A percentile compares a stretch with the other conserved stretches of the same genome.
These are phyloP conservation scores for Coffea canephora DNA, from an alignment of 257 asterid genomes.

Conservation along the genomic window DNA sequence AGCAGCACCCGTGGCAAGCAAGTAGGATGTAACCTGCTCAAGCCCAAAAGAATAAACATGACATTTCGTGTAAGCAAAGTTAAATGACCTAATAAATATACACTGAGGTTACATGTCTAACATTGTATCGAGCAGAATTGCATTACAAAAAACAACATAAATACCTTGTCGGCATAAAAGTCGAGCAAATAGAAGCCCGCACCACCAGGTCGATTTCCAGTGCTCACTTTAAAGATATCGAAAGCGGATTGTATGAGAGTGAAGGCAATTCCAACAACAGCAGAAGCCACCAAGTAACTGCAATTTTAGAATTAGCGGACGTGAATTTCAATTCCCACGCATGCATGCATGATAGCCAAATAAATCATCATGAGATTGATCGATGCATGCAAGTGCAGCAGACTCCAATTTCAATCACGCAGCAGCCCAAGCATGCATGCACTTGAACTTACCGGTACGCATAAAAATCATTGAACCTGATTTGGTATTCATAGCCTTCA, in stretches of 20 bases:
- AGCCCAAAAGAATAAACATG: neutral
- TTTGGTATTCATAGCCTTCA: neutral
- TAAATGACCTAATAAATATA: too few relatives aligned
- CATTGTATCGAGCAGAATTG: too few relatives aligned
- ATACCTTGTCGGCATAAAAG: conserved; percentile 48
- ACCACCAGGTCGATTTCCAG: conserved; percentile 49
- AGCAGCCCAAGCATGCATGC: neutral
- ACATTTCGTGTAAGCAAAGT: neutral
- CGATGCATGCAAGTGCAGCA: too few relatives aligned
- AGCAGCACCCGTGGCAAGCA: conserved; percentile 48
- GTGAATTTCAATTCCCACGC: too few relatives aligned
- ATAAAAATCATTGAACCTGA: conserved; percentile 26
- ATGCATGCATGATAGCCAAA: too few relatives aligned
- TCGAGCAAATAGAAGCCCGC: conserved; percentile 31
- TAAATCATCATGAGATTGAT: too few relatives aligned
- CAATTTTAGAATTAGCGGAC: too few relatives aligned
- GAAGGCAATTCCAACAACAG: conserved; percentile 38
- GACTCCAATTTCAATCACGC: too few relatives aligned
- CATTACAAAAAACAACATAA: too few relatives aligned
- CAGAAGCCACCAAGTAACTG: conserved; percentile 46
- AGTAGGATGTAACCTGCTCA: conserved; percentile 28
- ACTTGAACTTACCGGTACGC: conserved; percentile 28
- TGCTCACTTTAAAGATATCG: conserved; percentile 30
- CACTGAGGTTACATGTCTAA: too few relatives aligned
- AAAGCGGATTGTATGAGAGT: conserved; percentile 43